Percentiles rank a stretch among this genome's conserved stretches.
These are phyloP conservation scores for Phialophora expanda DNA, from an alignment of 2,329 filamentous ascomycete genomes.

Conservation along the genomic window DNA sequence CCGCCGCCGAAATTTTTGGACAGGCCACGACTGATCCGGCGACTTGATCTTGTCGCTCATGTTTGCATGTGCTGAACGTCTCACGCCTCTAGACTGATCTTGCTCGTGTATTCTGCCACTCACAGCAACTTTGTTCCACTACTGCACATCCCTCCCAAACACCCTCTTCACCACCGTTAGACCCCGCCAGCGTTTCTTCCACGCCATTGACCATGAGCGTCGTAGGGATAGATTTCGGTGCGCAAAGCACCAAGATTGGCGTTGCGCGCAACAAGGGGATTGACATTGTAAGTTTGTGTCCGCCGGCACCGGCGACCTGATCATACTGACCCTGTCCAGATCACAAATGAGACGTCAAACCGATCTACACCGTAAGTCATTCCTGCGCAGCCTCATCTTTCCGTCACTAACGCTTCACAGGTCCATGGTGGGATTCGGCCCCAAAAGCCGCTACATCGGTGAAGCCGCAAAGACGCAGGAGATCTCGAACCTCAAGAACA, in stretches of 20 bases:
- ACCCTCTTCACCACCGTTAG: constrained; percentile 19
- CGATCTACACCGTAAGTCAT: constrained; percentile 91
- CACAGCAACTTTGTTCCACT: neutral
- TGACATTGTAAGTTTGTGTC: constrained; percentile 82
- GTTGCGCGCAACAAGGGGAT: constrained; percentile 98
- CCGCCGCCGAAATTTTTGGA: constrained; percentile 18
- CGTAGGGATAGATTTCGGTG: constrained; percentile 90
- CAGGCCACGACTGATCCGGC: neutral
- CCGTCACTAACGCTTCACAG: constrained; percentile 52
- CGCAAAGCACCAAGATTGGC: constrained; percentile 94
- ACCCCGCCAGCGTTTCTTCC: constrained; percentile 14
- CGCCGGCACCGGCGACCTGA: neutral
- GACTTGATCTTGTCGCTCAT: constrained; percentile 2
- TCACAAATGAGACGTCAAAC: constrained; percentile 99
- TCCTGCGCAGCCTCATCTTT: constrained; percentile 18
- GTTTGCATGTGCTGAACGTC: constrained; percentile 14
- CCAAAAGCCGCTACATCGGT: constrained; percentile 90
- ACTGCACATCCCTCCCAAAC: constrained; percentile 2
- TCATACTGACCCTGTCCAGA: constrained; percentile 59
- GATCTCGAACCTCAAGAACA: constrained; percentile 99
- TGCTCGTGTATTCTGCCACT: neutral
- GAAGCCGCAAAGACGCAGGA: constrained; percentile 98
- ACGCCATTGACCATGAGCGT: constrained; percentile 57
- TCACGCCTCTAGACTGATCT: constrained; percentile 10
- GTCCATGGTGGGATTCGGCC: constrained; percentile 91